Base-by-base conservation (phyloP, 2,329 filamentous ascomycete species). In the Didymella lethalis region DNA sequence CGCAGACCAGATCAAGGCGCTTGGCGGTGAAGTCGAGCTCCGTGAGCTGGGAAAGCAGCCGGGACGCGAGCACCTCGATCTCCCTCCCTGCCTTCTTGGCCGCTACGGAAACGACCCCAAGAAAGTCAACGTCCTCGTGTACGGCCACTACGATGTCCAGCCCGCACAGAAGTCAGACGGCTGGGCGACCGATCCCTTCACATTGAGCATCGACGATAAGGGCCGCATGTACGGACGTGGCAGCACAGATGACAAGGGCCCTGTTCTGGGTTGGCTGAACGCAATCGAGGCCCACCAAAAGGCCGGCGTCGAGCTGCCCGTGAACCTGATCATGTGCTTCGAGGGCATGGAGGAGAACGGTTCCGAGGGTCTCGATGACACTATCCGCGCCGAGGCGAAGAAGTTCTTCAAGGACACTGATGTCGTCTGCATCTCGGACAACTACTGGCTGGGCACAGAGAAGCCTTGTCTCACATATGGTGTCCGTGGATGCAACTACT, bases 271-370 rank as follows among this genome's bases (percentile, higher is more conserved):
- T 70, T 99, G 95, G 95, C 79, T 99, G 68, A 99, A 99, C 77
- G 93, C 93, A 67, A 98, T 99, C 66, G 93, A 99, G 81, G 93
- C 95, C 41, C 95, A 99, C 83, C 90, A 97, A 80, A 95, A 96
- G 84, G 93, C 93, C 34, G 92, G 92, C 57, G 84, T 98, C 45
- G 94, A 97, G 50, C 92, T 99, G 77, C 95, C 95, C 8, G 95
- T 99, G 74, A 99, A 99, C 82, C 85, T 99, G 66, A 87, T 99
- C 65, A 98, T 97, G 92, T 99, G 95, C 84, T 98, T 99, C 71
- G 95, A 99, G 84, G 95, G 95, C 48, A 99, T 99, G 95, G 95
- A 99, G 82, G 95, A 99, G 82, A 97, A 96, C 77, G 95, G 95
- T 49, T 97, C 93, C 0, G 94, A 98, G 77, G 95, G 95, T 36